These are phyloP conservation scores for Fusarium acutatum DNA, from an alignment of 2,329 filamentous ascomycete genomes.

Conservation along the genomic window DNA sequence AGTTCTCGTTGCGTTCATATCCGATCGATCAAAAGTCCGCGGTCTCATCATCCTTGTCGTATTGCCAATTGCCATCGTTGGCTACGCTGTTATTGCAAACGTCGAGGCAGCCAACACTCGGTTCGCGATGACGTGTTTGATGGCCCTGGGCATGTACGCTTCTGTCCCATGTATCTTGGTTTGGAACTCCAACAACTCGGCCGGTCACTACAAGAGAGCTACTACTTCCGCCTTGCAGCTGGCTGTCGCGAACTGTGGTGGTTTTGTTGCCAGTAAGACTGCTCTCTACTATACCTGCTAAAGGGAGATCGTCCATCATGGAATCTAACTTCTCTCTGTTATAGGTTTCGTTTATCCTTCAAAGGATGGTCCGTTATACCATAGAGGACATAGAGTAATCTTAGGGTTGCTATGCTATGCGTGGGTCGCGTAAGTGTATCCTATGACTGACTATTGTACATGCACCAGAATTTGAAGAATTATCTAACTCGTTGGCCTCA, in stretches of 20 bases:
- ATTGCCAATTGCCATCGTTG: neutral
- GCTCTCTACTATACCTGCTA: rapidly evolving
- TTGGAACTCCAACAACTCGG: conserved; percentile 74
- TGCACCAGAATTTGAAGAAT: neutral
- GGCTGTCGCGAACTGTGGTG: neutral
- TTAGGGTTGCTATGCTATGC: neutral
- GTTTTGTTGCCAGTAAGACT: neutral
- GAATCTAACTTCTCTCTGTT: neutral
- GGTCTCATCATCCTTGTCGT: neutral
- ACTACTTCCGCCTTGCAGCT: conserved; percentile 62
- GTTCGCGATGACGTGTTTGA: conserved; percentile 74
- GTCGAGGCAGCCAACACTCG: conserved; percentile 51
- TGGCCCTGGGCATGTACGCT: conserved; percentile 71
- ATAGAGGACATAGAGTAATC: neutral
- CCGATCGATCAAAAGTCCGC: neutral
- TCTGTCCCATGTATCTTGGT: conserved; percentile 70
- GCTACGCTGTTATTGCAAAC: neutral
- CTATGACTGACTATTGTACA: neutral
- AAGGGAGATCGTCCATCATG: neutral
- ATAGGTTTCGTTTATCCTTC: neutral
- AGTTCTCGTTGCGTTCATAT: neutral
- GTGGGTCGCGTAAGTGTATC: neutral
- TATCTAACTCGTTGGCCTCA: neutral
- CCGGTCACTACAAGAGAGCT: conserved; percentile 75
- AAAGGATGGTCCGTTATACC: neutral